These are phyloP conservation scores for Cercis canadensis DNA, from an alignment of 306 rosid species.

Conservation along the genomic window DNA sequence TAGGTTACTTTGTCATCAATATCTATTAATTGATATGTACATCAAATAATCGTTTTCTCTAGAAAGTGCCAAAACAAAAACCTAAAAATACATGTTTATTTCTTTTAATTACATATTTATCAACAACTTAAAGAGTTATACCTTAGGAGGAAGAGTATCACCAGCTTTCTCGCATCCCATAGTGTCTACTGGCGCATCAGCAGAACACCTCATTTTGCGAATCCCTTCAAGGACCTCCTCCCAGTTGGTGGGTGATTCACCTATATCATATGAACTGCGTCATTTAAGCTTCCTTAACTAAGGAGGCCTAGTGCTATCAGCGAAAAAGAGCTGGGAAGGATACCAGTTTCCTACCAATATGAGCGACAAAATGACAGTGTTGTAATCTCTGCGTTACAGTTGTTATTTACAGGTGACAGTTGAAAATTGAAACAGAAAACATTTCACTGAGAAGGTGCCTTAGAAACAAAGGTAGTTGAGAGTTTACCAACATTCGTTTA, in stretches of 20 bases:
- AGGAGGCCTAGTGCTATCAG: background rate
- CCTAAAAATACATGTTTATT: constrained; percentile 3
- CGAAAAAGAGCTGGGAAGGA: background rate
- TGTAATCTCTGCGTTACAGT: background rate
- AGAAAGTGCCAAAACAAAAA: constrained; percentile 12
- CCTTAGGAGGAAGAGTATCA: constrained; percentile 73
- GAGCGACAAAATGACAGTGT: background rate
- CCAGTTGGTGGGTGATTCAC: constrained; percentile 76
- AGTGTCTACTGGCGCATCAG: constrained; percentile 86
- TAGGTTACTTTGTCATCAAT: constrained; percentile 11
- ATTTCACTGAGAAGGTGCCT: too few relatives aligned
- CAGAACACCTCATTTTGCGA: constrained; percentile 68
- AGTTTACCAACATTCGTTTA: too few relatives aligned
- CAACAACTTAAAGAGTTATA: constrained; percentile 32
- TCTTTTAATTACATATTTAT: background rate
- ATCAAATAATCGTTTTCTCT: background rate
- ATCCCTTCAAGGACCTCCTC: constrained; percentile 78
- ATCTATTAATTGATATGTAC: background rate
- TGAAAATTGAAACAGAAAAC: too few relatives aligned
- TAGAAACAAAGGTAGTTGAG: too few relatives aligned
- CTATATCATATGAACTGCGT: constrained; percentile 45
- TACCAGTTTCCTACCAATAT: background rate
- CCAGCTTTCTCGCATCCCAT: constrained; percentile 67
- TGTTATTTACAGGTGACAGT: too few relatives aligned
- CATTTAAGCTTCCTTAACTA: constrained; percentile 25